Conservation (phyloP, 805 yeast genomes). For the Candida qinlingensis region DNA sequence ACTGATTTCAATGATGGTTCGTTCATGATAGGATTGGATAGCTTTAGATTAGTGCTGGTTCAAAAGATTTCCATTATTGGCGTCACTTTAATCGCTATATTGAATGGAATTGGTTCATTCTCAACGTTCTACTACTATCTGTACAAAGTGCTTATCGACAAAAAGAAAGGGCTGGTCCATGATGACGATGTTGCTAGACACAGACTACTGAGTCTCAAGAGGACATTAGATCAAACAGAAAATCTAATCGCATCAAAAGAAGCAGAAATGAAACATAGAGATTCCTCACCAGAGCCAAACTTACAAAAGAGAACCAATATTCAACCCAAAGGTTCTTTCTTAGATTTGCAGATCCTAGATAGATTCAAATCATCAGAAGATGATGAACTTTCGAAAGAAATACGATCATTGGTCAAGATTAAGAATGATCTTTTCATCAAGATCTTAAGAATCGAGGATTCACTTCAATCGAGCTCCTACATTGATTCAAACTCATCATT, state of each 20-base stretch:
- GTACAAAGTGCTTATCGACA: conserved; percentile 9
- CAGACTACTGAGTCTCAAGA: conserved; percentile 11
- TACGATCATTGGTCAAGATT: conserved; percentile 17
- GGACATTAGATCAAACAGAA: conserved; percentile 17
- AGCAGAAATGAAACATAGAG: conserved; percentile 9
- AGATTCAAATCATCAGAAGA: conserved; percentile 5
- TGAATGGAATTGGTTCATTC: conserved; percentile 25
- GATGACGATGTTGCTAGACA: conserved; percentile 4
- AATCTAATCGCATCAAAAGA: conserved; percentile 16
- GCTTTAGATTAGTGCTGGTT: conserved; percentile 10
- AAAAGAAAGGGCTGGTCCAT: background rate
- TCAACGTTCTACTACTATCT: conserved; percentile 24
- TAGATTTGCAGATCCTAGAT: conserved; percentile 13
- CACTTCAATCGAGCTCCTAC: background rate
- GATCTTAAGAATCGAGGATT: conserved; percentile 13
- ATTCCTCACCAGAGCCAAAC: background rate
- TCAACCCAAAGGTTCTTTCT: conserved; percentile 19
- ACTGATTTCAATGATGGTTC: conserved; percentile 17
- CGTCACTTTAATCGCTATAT: conserved; percentile 20
- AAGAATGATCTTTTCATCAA: conserved; percentile 22
- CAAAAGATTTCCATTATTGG: conserved; percentile 24
- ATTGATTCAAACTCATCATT: background rate
- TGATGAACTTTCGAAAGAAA: conserved; percentile 13
- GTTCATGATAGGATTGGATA: conserved; percentile 6
- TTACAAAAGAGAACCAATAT: conserved; percentile 16